Conservation (phyloP, 495 filamentous ascomycete species). For the Oidiodendron maius region DNA sequence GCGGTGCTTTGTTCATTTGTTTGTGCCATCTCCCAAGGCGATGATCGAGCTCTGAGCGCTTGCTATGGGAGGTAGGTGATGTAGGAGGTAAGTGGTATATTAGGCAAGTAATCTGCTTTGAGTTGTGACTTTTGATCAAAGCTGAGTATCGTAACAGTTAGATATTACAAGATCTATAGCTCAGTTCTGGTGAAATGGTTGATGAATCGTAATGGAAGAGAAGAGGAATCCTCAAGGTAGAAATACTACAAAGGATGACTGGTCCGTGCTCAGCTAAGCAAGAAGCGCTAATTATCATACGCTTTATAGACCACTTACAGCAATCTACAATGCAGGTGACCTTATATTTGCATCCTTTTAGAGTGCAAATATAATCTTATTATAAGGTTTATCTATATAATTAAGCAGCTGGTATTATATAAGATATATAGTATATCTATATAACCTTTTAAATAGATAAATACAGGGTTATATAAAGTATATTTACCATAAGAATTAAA, state of each 20-base stretch:
- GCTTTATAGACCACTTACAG: background rate
- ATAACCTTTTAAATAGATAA: no score
- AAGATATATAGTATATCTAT: no score
- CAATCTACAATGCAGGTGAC: no score
- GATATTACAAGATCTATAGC: background rate
- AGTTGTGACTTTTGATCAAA: conserved; percentile 7
- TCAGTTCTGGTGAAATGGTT: background rate
- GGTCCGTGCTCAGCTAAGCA: background rate
- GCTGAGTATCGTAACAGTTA: conserved; percentile 4
- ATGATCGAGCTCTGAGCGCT: conserved; percentile 4
- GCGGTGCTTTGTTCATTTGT: conserved; percentile 3
- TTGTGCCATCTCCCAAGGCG: background rate
- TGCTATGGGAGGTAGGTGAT: conserved; percentile 3
- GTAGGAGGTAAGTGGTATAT: conserved; percentile 6
- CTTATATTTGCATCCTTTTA: no score
- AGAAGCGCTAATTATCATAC: background rate
- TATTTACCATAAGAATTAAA: no score
- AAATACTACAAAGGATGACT: background rate
- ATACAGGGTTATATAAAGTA: no score
- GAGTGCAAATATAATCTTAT: no score
- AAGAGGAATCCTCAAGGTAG: background rate
- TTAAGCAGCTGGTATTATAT: no score
- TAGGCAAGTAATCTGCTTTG: conserved; percentile 5
- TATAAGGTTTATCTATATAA: no score
- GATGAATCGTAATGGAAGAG: background rate